phyloP scores from a whole-genome alignment of 2,329 filamentous ascomycete genomes.

The Sphaceloma murrayae region DNA sequence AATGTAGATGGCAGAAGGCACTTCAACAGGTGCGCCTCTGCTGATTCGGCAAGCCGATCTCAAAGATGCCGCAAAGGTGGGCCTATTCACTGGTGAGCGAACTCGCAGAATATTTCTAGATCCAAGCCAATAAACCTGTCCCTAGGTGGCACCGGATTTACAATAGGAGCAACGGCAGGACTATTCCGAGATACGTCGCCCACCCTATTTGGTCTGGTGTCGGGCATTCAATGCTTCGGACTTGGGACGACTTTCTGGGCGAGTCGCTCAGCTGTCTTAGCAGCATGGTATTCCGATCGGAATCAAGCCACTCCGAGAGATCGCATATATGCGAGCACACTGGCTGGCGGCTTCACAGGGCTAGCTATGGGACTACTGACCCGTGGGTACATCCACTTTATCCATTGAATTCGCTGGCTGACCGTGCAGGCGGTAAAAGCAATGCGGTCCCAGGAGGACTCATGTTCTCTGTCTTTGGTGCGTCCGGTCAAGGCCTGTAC shows the following conservation, averaged over 20 bases:
- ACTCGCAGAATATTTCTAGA: neutral
- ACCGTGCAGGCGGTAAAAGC: constrained; percentile 44
- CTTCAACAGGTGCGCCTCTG: neutral
- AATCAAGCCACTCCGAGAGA: constrained; percentile 47
- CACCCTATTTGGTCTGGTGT: constrained; percentile 59
- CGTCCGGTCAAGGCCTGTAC: constrained; percentile 47
- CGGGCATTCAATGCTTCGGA: constrained; percentile 71
- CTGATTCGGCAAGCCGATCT: neutral
- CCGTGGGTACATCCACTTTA: constrained; percentile 28
- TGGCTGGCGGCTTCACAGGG: constrained; percentile 61
- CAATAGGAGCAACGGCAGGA: constrained; percentile 37
- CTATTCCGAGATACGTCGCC: constrained; percentile 56
- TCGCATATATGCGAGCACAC: constrained; percentile 55
- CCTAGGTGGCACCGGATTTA: constrained; percentile 56
- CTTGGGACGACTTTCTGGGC: constrained; percentile 70
- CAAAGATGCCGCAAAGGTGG: constrained; percentile 14
- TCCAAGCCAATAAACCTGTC: neutral
- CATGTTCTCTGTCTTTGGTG: constrained; percentile 51
- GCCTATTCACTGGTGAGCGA: constrained; percentile 16
- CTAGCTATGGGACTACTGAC: constrained; percentile 45
- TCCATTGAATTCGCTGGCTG: neutral
- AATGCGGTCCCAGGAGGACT: constrained; percentile 48
- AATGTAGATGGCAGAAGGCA: constrained; percentile 1
- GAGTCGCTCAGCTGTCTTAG: constrained; percentile 36
- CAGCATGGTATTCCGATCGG: constrained; percentile 30